Base-by-base conservation (phyloP, 106 monocot genomes). In the Xerophyta viscosa region DNA sequence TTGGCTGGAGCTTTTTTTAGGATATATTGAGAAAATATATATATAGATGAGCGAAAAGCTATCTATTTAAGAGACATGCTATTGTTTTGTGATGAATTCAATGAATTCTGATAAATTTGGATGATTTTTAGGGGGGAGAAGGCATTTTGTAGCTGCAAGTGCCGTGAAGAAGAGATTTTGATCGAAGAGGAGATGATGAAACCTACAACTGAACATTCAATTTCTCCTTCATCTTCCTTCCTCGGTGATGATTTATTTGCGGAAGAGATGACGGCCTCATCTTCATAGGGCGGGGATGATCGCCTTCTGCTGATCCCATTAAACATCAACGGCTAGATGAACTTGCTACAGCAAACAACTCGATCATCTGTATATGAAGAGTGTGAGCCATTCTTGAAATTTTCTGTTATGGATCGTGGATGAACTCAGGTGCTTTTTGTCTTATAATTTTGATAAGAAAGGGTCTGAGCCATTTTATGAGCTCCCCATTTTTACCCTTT, bases 41-140 rank as follows among this genome's bases (percentile, higher is more conserved):
- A n/a, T n/a, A n/a, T n/a, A n/a, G n/a, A n/a, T n/a, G n/a, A n/a
- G n/a, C n/a, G n/a, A n/a, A n/a, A n/a, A n/a, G n/a, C n/a, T n/a
- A n/a, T n/a, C n/a, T n/a, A n/a, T n/a, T n/a, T n/a, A n/a, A n/a
- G n/a, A n/a, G n/a, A n/a, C n/a, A n/a, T n/a, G n/a, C n/a, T n/a
- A n/a, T n/a, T n/a, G n/a, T n/a, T n/a, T n/a, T n/a, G n/a, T n/a
- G n/a, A n/a, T n/a, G n/a, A n/a, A 27, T 62, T 24, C 43, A 54
- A 51, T 39, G 50, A n/a, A n/a, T n/a, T n/a, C n/a, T n/a, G n/a
- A n/a, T n/a, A n/a, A n/a, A n/a, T n/a, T n/a, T n/a, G n/a, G n/a
- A n/a, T n/a, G n/a, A n/a, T n/a, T n/a, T n/a, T n/a, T 37, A 69
- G 63, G 37, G 68, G 73, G 15, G 79, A 74, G 29, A 74, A 68